These are phyloP conservation scores for Spergularia azorica DNA, from an alignment of 179 eudicot genomes.

Conservation along the genomic window DNA sequence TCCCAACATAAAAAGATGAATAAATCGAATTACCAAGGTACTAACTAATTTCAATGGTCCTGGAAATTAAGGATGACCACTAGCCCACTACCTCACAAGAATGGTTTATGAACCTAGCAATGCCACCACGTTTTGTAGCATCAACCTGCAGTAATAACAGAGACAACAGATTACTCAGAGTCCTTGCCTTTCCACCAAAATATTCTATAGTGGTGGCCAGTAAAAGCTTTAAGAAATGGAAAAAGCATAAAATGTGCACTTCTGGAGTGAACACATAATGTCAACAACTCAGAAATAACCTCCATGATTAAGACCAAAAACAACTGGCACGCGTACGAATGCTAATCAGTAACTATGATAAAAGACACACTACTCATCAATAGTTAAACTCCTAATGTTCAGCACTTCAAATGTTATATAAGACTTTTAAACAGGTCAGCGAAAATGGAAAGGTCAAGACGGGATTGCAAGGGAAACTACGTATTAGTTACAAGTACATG, in stretches of 20 bases:
- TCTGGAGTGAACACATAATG: neutral
- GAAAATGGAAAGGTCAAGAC: neutral
- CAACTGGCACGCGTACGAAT: neutral
- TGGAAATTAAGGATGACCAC: neutral
- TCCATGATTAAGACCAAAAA: conserved; percentile 6
- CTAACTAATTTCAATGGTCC: neutral
- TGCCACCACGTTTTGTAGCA: conserved; percentile 98
- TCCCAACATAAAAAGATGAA: neutral
- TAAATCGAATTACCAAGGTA: neutral
- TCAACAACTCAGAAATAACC: neutral
- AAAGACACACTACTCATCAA: neutral
- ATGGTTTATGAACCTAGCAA: conserved; percentile 98
- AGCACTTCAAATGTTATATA: conserved; percentile 1
- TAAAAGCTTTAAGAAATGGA: neutral
- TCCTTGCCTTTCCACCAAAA: neutral
- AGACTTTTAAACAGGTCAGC: neutral
- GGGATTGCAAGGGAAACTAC: neutral
- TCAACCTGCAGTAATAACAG: conserved; percentile 66
- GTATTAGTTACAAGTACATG: neutral
- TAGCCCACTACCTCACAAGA: conserved; percentile 80
- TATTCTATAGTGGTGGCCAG: neutral
- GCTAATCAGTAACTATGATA: too few relatives aligned
- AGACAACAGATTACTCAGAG: conserved; percentile 4
- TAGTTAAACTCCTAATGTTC: neutral
- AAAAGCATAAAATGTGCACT: neutral